Conservation (phyloP, 495 filamentous ascomycete species). For the Podospora pseudopauciseta region DNA sequence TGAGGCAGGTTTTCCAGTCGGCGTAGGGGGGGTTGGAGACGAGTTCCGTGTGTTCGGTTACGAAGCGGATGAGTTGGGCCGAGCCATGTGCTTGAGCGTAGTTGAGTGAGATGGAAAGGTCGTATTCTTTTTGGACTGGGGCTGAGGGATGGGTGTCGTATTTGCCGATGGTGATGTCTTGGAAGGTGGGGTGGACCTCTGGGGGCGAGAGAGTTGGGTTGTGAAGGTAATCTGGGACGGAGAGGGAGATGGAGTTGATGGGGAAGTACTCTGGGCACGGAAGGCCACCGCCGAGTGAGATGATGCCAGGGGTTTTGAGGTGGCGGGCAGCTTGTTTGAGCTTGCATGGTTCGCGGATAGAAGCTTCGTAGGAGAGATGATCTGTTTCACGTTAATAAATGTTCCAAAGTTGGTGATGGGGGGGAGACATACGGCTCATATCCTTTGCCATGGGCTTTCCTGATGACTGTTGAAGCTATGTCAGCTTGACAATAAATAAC, state of each 20-base stretch:
- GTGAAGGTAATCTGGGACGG: slow-evolving; percentile 52
- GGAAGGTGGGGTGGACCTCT: slow-evolving; percentile 30
- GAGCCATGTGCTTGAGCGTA: slow-evolving; percentile 84
- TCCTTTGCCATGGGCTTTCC: background rate
- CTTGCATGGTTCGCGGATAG: slow-evolving; percentile 54
- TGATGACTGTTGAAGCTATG: background rate
- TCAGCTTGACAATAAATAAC: background rate
- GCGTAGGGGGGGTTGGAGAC: slow-evolving; percentile 70
- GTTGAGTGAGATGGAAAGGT: slow-evolving; percentile 81
- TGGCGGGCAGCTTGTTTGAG: slow-evolving; percentile 73
- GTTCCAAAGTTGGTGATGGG: background rate
- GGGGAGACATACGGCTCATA: background rate
- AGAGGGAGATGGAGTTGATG: slow-evolving; percentile 39
- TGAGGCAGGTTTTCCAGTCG: slow-evolving; percentile 78
- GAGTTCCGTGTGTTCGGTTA: slow-evolving; percentile 91
- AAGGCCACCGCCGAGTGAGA: slow-evolving; percentile 89
- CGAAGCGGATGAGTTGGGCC: slow-evolving; percentile 79
- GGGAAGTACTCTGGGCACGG: slow-evolving; percentile 90
- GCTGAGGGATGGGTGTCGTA: slow-evolving; percentile 64
- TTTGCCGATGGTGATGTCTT: slow-evolving; percentile 66
- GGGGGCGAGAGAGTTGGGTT: slow-evolving; percentile 51
- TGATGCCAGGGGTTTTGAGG: slow-evolving; percentile 68
- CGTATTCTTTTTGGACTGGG: slow-evolving; percentile 46
- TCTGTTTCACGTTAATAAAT: slow-evolving; percentile 23
- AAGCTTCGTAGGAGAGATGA: slow-evolving; percentile 56